Base-by-base conservation (phyloP, 192 early-diverging fungal species). In the Rhizophagus prolifer region DNA sequence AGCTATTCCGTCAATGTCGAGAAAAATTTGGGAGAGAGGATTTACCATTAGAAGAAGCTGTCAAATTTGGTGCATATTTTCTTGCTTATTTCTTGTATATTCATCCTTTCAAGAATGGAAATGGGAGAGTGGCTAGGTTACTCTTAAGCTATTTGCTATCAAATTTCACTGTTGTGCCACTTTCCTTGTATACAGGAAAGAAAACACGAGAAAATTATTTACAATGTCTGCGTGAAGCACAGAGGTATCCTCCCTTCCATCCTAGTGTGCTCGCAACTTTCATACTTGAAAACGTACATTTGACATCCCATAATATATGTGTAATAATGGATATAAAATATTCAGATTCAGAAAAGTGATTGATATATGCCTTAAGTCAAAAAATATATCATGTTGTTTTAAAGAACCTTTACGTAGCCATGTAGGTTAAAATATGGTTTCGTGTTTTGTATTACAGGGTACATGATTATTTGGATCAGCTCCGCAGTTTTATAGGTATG, bases 211-310 rank as follows among this genome's bases (percentile, higher is more conserved):
- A 72, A 44, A 50, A 31, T 46, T 72, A 72, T 72, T 72, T 72
- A 72, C 54, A 72, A 19, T 72, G 50, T 58, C 70, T 72, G 9
- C 70, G 70, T 72, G 70, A 72, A 72, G 50, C 70, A 73, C 30
- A n/a, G 21, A 59, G 58, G 50, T 50, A 72, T 58, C 25, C 50
- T 14, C 31, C 72, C 38, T 50, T 50, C 47, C 16, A 50, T 16
- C 72, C 72, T n/a, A 36, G 58, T 31, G 72, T 59, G 62, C 72
- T 74, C 13, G 72, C 72, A 41, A 41, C 28, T 21, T 60, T 74
- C 62, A 74, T 74, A 61, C 72, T 74, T 62, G 72, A 74, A 38
- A 60, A 58, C 36, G 34, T 74, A 74, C 60, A 62, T 34, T 30
- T 12, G 58, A 74, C 72, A 25, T 60, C 58, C 58, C 62, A 74